phyloP scores from a whole-genome alignment of 2,329 filamentous ascomycete genomes.

The Bipolaris oryzae region DNA sequence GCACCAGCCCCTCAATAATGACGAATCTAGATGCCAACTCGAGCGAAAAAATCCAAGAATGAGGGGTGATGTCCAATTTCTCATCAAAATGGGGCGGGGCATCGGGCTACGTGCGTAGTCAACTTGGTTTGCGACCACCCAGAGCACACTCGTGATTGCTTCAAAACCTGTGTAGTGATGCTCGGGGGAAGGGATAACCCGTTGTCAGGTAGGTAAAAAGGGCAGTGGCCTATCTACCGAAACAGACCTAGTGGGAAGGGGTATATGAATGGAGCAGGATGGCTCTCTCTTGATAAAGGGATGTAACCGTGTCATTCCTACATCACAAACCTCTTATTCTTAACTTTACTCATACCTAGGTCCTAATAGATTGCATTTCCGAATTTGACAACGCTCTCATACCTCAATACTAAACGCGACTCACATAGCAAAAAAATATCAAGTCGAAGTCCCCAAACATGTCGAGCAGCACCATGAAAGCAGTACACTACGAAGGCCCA shows the following conservation, averaged over 20 bases:
- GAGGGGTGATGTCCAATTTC: neutral
- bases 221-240: neutral
- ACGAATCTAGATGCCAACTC: neutral
- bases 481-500: slow-evolving; percentile 66
- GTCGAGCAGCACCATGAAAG: slow-evolving; percentile 59
- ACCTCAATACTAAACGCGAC: neutral
- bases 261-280: neutral
- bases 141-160: neutral
- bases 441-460: slow-evolving; percentile 2
- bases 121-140: neutral
- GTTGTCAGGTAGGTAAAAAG: neutral
- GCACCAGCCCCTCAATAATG: neutral
- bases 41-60: slow-evolving; percentile 1
- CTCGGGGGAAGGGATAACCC: neutral
- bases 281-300: too few species aligned
- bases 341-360: neutral
- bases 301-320: neutral
- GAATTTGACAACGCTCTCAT: too few species aligned
- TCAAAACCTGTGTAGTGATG: neutral
- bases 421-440: neutral
- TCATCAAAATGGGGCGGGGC: neutral
- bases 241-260: neutral
- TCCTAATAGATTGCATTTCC: neutral
- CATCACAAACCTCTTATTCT: neutral
- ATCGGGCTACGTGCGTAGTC: neutral